These are phyloP conservation scores for Liquidambar formosana DNA, from an alignment of 164 flowering plant genomes.

Conservation along the genomic window DNA sequence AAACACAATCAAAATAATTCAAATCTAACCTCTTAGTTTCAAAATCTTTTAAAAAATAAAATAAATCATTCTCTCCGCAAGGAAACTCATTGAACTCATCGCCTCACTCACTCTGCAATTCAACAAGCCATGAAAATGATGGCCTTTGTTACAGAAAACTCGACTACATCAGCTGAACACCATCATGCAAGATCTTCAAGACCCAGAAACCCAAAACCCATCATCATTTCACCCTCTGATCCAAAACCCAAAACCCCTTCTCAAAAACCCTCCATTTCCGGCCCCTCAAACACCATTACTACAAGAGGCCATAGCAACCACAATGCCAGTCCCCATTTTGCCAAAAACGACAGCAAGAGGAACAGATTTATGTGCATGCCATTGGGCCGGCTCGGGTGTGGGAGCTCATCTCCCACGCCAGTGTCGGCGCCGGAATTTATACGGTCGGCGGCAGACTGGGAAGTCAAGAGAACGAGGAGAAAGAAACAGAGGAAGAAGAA, in stretches of 20 bases:
- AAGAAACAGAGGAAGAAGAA: slow-evolving; percentile 1
- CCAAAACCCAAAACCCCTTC: slow-evolving; percentile 10
- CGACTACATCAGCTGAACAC: background rate
- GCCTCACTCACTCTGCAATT: too few relatives aligned
- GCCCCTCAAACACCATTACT: background rate
- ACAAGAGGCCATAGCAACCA: background rate
- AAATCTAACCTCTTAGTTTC: too few relatives aligned
- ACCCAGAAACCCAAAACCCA: slow-evolving; percentile 4
- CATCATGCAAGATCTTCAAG: background rate
- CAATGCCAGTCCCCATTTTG: background rate
- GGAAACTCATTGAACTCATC: too few relatives aligned
- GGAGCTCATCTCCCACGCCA: background rate
- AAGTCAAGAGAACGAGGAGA: background rate
- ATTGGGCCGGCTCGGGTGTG: slow-evolving; percentile 15
- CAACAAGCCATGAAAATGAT: background rate
- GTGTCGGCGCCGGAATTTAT: slow-evolving; percentile 10
- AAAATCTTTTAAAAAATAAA: too few relatives aligned
- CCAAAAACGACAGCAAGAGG: background rate
- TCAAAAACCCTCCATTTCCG: background rate
- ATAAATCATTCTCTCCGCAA: too few relatives aligned
- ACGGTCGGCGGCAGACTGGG: slow-evolving; percentile 14
- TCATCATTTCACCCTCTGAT: background rate
- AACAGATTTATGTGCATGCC: slow-evolving; percentile 5
- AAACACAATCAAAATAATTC: too few relatives aligned
- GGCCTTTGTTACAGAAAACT: background rate